These are phyloP conservation scores for Annulohypoxylon moriforme DNA, from an alignment of 495 filamentous ascomycete genomes.

Conservation along the genomic window DNA sequence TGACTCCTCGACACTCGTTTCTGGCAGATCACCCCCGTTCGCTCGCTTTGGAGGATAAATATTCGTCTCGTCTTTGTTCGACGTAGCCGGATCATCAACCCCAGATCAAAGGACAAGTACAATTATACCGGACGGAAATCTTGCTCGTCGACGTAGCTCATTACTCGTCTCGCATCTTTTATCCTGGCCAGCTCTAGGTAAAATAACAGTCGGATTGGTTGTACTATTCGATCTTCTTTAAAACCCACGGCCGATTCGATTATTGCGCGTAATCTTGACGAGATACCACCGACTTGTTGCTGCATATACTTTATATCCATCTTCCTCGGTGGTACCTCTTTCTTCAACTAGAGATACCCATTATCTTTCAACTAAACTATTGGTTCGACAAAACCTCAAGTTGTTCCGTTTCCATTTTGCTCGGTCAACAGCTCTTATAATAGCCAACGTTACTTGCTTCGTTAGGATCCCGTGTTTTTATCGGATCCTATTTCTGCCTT, in stretches of 20 bases:
- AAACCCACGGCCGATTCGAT: constrained; percentile 37
- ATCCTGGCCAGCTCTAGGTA: constrained; percentile 39
- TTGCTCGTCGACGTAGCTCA: constrained; percentile 18
- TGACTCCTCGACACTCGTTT: constrained; percentile 49
- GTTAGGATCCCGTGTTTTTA: constrained; percentile 42
- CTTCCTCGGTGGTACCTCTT: constrained; percentile 42
- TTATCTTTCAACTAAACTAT: constrained; percentile 44
- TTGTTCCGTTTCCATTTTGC: constrained; percentile 40
- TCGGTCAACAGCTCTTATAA: constrained; percentile 45
- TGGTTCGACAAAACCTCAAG: constrained; percentile 40
- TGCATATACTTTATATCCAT: constrained; percentile 48
- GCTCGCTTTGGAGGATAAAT: constrained; percentile 51
- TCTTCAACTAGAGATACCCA: constrained; percentile 45
- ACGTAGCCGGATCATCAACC: constrained; percentile 41
- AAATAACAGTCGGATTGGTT: constrained; percentile 29
- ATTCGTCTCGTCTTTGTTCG: constrained; percentile 48
- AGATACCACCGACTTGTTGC: constrained; percentile 36
- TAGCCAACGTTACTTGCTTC: constrained; percentile 43
- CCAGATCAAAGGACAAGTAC: constrained; percentile 38
- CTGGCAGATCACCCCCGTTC: constrained; percentile 47
- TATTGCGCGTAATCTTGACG: constrained; percentile 37
- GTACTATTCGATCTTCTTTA: constrained; percentile 35
- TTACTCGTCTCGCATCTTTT: constrained; percentile 14
- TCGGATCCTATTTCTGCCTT: constrained; percentile 47
- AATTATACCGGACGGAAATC: constrained; percentile 20